Conservation (phyloP, 108 stramenopile species). For the Cylindrotheca closterium region DNA sequence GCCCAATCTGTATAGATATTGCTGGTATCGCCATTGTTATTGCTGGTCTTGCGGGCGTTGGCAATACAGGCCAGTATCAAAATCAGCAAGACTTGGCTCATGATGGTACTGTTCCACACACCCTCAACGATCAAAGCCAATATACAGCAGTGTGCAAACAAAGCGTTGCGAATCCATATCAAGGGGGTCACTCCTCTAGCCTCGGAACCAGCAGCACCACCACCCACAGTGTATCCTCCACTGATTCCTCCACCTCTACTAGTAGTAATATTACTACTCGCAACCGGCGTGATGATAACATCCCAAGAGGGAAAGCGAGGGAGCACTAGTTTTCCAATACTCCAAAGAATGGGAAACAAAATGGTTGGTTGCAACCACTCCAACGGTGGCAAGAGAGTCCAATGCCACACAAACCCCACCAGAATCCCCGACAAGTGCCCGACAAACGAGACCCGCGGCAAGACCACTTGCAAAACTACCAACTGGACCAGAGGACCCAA, state of each 20-base stretch:
- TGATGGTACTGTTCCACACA: neutral
- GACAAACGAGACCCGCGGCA: constrained; percentile 72
- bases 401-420: constrained; percentile 71
- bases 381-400: constrained; percentile 69
- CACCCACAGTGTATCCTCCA: neutral
- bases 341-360: constrained; percentile 53
- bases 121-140: neutral
- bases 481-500: constrained; percentile 70
- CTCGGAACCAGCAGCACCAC: neutral
- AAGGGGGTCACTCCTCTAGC: constrained; percentile 2
- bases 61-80: neutral
- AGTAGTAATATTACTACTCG: constrained; percentile 11
- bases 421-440: constrained; percentile 83
- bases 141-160: neutral
- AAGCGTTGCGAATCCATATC: neutral
- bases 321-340: constrained; percentile 24
- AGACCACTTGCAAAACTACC: constrained; percentile 59
- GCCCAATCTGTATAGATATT: constrained; percentile 30
- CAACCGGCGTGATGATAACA: too few relatives aligned
- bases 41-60: neutral
- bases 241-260: neutral
- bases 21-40: constrained; percentile 9
- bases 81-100: constrained; percentile 3
- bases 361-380: constrained; percentile 59
- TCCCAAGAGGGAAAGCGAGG: constrained; percentile 3